Evolutionary conservation across 2,329 filamentous ascomycete species (phyloP).

Genomic region (Xylariomycetidae sp.): DNA sequence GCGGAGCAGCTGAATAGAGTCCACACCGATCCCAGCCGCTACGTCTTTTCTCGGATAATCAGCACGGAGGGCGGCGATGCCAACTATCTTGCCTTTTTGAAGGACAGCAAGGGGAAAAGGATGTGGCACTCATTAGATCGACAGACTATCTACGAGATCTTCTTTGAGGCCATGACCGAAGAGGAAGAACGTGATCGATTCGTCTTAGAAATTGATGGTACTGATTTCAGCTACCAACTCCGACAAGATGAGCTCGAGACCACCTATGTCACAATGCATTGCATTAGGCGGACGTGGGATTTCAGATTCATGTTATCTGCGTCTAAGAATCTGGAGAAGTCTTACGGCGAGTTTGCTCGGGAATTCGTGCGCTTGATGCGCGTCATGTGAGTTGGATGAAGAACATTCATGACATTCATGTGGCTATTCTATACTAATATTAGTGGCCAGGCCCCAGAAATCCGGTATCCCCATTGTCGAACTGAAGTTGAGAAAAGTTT

Average conservation of each 20-base stretch:
- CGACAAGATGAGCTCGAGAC: conserved; percentile 5
- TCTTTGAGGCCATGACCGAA: conserved; percentile 7
- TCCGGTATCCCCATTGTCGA: too few relatives aligned
- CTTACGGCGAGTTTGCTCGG: conserved; percentile 16
- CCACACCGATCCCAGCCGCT: too few relatives aligned
- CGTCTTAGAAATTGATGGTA: conserved; percentile 20
- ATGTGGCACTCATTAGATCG: conserved; percentile 9
- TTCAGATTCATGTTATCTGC: conserved; percentile 18
- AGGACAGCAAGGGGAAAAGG: conserved; percentile 7
- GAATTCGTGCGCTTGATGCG: conserved; percentile 18
- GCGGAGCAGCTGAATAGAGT: too few relatives aligned
- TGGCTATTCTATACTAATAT: too few relatives aligned
- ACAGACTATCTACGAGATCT: conserved; percentile 19
- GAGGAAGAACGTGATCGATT: conserved; percentile 8
- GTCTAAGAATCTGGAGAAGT: conserved; percentile 13
- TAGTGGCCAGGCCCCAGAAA: too few relatives aligned
- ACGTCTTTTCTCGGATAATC: conserved; percentile 12
- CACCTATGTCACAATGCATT: conserved; percentile 20
- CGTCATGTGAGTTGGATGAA: conserved; percentile 22
- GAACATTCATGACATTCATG: too few relatives aligned
- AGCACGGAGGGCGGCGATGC: conserved; percentile 16
- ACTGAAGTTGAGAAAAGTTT: too few relatives aligned
- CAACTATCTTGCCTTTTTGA: conserved; percentile 14
- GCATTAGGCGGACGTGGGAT: conserved; percentile 23
- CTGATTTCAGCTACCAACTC: conserved; percentile 13